Evolutionary conservation across 352 stramenopile species (phyloP), one percentile per base, ranked within the genome.

Genomic region (Thraustochytrium sp.): DNA sequence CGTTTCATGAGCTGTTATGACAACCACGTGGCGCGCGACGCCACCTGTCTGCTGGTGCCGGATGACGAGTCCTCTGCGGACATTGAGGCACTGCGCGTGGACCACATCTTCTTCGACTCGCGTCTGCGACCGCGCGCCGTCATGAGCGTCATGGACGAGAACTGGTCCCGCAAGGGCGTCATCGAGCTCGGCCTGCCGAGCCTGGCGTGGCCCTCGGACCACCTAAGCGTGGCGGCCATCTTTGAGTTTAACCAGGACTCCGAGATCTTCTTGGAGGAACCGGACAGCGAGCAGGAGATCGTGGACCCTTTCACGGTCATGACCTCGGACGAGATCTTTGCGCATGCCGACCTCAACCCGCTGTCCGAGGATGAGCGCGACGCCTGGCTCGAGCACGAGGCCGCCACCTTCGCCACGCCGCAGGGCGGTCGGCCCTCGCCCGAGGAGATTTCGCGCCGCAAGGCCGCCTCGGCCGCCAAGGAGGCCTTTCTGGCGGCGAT

Each of bases 21-120:
- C 51, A 80, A 80, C 68, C 29, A 40, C 29, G 8, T 8, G 16
- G 68, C 68, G 18, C 68, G 68, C 26, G 68, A 80, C 51, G 68
- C 40, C 13, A 80, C 68, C 31, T 80, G 68, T 26, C 53, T 80
- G 42, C 68, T 80, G 8, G 46, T 80, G 21, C 68, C 68, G 8
- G 34, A 55, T 18, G 68, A 80, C 42, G 18, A 16, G 11, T n/a
- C 9, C 3, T 44, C 23, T 13, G 68, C 40, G 26, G 68, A 80
- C 53, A 61, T 80, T 68, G 68, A 80, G 68, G 40, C 31, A 9
- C 18, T 55, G 5, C 68, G 68, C 51, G 68, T 80, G 11, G 68
- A 80, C 42, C 68, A 80, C 53, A 64, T 80, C 48, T 80, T 80
- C 49, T 80, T 65, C 51, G 68, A 80, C 49, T 68, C 42, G 5